Conservation (phyloP, 2,329 filamentous ascomycete species). For the Xylariaceae sp. region DNA sequence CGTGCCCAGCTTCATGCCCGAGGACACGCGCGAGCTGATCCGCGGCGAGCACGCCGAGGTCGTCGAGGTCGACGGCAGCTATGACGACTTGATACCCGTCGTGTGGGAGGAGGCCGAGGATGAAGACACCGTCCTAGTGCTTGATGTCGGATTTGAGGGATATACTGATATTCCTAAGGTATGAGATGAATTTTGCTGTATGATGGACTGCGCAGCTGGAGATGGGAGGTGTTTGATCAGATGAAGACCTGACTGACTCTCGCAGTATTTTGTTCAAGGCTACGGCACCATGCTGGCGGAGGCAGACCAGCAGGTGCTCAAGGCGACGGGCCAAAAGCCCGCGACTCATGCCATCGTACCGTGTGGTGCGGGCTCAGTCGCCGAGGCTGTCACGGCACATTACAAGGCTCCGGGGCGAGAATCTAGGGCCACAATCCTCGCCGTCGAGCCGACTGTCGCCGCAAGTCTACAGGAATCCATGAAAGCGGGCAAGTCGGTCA, state of each 20-base stretch:
- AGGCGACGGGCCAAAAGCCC: conserved; percentile 41
- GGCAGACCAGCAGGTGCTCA: conserved; percentile 64
- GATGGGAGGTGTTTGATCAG: neutral
- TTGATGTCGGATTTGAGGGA: conserved; percentile 71
- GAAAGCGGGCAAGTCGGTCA: conserved; percentile 50
- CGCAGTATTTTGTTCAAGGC: conserved; percentile 75
- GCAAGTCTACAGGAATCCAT: conserved; percentile 64
- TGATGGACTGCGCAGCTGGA: neutral
- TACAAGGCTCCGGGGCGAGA: conserved; percentile 51
- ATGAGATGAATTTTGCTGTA: neutral
- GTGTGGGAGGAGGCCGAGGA: conserved; percentile 52
- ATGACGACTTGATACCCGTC: conserved; percentile 65
- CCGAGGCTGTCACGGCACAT: conserved; percentile 70
- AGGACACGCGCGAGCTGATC: conserved; percentile 60
- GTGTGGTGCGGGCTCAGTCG: conserved; percentile 75
- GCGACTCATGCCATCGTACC: conserved; percentile 65
- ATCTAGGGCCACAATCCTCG: conserved; percentile 54
- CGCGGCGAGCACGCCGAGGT: conserved; percentile 67
- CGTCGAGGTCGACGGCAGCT: conserved; percentile 59
- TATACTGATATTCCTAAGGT: conserved; percentile 70
- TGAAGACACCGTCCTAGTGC: conserved; percentile 61
- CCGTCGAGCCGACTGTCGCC: conserved; percentile 73
- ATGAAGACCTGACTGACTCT: conserved; percentile 8
- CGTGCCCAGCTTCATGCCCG: conserved; percentile 65
- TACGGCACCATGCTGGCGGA: conserved; percentile 77